These are phyloP conservation scores for Hyaloperonospora arabidopsidis DNA, from an alignment of 352 stramenopile genomes.

Conservation along the genomic window DNA sequence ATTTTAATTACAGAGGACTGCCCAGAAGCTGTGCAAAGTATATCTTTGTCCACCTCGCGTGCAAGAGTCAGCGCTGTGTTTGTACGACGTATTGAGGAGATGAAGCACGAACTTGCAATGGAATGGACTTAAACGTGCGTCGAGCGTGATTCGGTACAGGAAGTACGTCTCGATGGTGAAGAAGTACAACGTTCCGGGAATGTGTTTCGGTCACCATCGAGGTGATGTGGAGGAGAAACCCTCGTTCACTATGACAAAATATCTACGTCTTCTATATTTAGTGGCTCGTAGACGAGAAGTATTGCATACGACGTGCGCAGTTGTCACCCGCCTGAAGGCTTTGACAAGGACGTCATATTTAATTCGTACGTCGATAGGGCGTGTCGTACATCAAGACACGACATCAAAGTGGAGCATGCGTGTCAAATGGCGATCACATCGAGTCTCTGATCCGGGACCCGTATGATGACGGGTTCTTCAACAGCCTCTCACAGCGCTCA, in stretches of 20 bases:
- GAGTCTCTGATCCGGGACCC: constrained; percentile 92
- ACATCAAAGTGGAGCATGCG: constrained; percentile 94
- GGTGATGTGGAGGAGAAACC: constrained; percentile 98
- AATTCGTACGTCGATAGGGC: constrained; percentile 92
- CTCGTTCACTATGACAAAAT: constrained; percentile 96
- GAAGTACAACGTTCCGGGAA: constrained; percentile 66
- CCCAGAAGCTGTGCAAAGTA: constrained; percentile 88
- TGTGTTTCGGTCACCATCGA: constrained; percentile 95
- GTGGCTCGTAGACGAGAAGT: constrained; percentile 87
- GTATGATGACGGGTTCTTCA: constrained; percentile 88
- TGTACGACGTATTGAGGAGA: constrained; percentile 86
- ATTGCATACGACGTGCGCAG: constrained; percentile 75
- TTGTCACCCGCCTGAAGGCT: constrained; percentile 88
- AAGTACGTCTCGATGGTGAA: constrained; percentile 86
- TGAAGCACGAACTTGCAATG: constrained; percentile 87
- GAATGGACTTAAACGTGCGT: constrained; percentile 93
- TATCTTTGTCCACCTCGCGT: constrained; percentile 89
- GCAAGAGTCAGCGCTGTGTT: constrained; percentile 69
- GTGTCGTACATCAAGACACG: constrained; percentile 97
- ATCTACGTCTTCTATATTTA: constrained; percentile 89
- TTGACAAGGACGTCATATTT: constrained; percentile 93
- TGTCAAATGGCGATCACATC: constrained; percentile 91
- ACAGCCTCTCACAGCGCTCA: constrained; percentile 73
- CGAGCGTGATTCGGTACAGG: constrained; percentile 90
- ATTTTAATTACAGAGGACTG: constrained; percentile 97